These are phyloP conservation scores for Xylaria cubensis DNA, from an alignment of 495 filamentous ascomycete genomes.

Conservation along the genomic window DNA sequence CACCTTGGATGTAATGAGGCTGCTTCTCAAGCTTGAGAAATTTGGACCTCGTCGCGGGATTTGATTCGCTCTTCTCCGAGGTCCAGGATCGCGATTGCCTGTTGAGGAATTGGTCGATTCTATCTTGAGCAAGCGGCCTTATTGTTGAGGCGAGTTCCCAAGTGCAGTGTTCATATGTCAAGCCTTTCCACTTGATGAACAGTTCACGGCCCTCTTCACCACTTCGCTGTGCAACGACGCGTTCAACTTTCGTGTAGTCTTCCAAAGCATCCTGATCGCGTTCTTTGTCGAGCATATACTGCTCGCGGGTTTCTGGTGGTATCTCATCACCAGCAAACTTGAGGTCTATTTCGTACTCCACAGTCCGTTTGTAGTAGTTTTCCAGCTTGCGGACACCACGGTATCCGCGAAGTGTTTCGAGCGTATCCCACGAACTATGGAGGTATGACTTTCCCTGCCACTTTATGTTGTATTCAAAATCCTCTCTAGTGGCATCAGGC, in stretches of 20 bases:
- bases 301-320: constrained; percentile 85
- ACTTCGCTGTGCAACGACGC: constrained; percentile 81
- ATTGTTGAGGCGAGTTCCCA: constrained; percentile 86
- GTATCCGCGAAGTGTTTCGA: constrained; percentile 63
- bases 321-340: constrained; percentile 70
- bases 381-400: constrained; percentile 85
- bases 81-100: constrained; percentile 75
- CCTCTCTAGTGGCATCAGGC: constrained; percentile 68
- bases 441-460: constrained; percentile 96
- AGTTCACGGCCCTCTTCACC: constrained; percentile 82
- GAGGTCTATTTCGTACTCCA: constrained; percentile 75
- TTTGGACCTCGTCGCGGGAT: constrained; percentile 73
- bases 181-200: constrained; percentile 89
- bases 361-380: constrained; percentile 87
- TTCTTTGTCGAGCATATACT: constrained; percentile 88
- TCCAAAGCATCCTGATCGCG: constrained; percentile 80
- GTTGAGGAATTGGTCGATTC: constrained; percentile 90
- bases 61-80: constrained; percentile 77
- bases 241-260: constrained; percentile 88
- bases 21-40: constrained; percentile 75
- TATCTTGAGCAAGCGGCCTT: constrained; percentile 76
- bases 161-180: constrained; percentile 90
- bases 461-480: constrained; percentile 96
- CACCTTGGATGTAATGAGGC: constrained; percentile 82
- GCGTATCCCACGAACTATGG: constrained; percentile 92